phyloP scores from a whole-genome alignment of 305 asterid species.

The Solanum hybrid region DNA sequence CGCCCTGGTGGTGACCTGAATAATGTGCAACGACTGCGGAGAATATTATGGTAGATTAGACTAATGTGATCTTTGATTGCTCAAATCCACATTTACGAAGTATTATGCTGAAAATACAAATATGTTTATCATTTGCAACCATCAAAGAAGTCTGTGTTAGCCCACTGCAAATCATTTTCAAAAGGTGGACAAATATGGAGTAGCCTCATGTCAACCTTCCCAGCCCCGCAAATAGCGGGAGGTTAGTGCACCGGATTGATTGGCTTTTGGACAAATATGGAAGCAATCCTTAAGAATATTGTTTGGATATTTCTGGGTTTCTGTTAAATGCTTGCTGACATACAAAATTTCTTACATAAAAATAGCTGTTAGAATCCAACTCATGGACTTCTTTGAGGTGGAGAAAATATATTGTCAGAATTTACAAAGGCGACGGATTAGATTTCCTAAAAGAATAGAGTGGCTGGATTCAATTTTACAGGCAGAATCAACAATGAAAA shows the following conservation, averaged over 20 bases:
- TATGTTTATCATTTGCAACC: neutral
- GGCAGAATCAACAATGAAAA: neutral
- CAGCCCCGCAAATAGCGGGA: neutral
- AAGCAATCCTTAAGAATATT: neutral
- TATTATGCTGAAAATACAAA: neutral
- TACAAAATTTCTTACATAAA: neutral
- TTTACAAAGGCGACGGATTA: neutral
- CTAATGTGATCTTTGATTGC: neutral
- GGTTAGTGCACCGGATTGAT: neutral
- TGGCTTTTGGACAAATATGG: neutral
- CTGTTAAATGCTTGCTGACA: neutral
- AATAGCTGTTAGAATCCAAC: slow-evolving; percentile 2
- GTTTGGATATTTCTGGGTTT: neutral
- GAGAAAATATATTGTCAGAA: neutral
- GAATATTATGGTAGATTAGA: neutral
- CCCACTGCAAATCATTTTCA: neutral
- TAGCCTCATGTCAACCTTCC: neutral
- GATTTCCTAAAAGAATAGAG: neutral
- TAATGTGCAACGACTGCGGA: neutral
- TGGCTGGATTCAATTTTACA: neutral
- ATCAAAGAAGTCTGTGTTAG: neutral
- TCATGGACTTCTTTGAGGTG: neutral
- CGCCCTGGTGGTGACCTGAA: neutral
- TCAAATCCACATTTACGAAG: neutral
- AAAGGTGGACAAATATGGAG: neutral